These are phyloP conservation scores for Coemansia aciculifera DNA, from an alignment of 192 early-diverging fungal species.

Conservation along the genomic window DNA sequence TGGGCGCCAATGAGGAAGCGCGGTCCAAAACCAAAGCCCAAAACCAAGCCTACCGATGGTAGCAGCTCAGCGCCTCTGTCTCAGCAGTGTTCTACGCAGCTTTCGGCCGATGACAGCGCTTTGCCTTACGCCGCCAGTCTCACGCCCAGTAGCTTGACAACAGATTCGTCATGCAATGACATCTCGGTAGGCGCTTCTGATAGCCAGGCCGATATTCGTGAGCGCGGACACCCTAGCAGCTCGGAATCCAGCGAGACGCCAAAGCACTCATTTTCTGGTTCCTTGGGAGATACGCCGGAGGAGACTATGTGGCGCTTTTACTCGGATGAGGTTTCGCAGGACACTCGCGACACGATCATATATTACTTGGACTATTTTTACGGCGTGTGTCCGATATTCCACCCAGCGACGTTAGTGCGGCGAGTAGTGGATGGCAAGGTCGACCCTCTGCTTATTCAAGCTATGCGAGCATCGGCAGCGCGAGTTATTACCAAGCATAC, in stretches of 20 bases:
- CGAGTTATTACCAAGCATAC: constrained; percentile 34
- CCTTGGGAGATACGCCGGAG: background rate
- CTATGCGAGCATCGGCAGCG: constrained; percentile 39
- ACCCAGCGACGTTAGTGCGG: constrained; percentile 38
- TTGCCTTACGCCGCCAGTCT: background rate
- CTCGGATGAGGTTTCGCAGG: constrained; percentile 36
- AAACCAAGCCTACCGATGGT: background rate
- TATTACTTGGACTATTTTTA: constrained; percentile 53
- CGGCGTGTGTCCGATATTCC: constrained; percentile 45
- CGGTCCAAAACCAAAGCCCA: constrained; percentile 27
- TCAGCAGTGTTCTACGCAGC: background rate
- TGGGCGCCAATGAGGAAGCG: constrained; percentile 53
- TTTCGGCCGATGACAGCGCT: constrained; percentile 1
- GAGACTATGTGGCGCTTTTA: constrained; percentile 39
- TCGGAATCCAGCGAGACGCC: background rate
- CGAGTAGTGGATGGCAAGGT: constrained; percentile 41
- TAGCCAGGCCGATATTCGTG: background rate
- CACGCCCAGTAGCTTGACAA: background rate
- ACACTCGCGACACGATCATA: constrained; percentile 32
- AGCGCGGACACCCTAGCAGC: background rate
- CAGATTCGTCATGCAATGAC: background rate
- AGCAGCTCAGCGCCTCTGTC: background rate
- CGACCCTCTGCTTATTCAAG: constrained; percentile 34
- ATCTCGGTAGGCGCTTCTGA: background rate
- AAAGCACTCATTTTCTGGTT: background rate